These are phyloP conservation scores for Microascus cirrosus DNA, from an alignment of 2,329 filamentous ascomycete genomes.

Conservation along the genomic window DNA sequence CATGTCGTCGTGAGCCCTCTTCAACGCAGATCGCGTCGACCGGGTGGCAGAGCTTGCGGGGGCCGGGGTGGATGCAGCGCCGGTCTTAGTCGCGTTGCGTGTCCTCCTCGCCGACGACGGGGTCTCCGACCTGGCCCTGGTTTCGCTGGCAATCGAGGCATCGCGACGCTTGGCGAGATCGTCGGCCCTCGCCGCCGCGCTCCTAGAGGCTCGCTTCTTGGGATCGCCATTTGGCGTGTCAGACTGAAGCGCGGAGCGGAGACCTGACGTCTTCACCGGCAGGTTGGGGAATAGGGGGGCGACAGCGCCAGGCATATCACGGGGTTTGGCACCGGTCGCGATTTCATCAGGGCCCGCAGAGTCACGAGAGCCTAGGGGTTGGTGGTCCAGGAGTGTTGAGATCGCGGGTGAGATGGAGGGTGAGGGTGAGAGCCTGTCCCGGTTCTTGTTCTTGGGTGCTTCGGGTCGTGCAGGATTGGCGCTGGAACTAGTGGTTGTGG, in stretches of 20 bases:
- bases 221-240: not conserved
- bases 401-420: not conserved
- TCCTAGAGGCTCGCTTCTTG: not conserved
- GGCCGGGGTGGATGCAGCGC: conserved; percentile 1
- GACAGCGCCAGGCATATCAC: conserved; percentile 27
- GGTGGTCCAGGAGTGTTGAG: not conserved
- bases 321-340: not conserved
- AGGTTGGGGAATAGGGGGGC: conserved; percentile 19
- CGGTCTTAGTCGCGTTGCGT: not conserved
- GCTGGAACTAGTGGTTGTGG: conserved; percentile 1
- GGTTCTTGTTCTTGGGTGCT: not conserved
- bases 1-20: conserved; percentile 42
- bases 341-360: conserved; percentile 13
- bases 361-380: not conserved
- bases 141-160: not conserved
- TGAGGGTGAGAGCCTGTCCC: conserved; percentile 1
- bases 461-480: conserved; percentile 1
- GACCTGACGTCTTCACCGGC: conserved; percentile 8
- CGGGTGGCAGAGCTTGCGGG: conserved; percentile 21
- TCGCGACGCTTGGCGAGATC: not conserved
- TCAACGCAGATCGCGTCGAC: conserved; percentile 37
- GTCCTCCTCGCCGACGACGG: not conserved
- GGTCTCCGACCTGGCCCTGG: not conserved
- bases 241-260: conserved; percentile 3
- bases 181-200: not conserved